phyloP scores from a whole-genome alignment of 352 stramenopile species.

The Pythium coloratum region DNA sequence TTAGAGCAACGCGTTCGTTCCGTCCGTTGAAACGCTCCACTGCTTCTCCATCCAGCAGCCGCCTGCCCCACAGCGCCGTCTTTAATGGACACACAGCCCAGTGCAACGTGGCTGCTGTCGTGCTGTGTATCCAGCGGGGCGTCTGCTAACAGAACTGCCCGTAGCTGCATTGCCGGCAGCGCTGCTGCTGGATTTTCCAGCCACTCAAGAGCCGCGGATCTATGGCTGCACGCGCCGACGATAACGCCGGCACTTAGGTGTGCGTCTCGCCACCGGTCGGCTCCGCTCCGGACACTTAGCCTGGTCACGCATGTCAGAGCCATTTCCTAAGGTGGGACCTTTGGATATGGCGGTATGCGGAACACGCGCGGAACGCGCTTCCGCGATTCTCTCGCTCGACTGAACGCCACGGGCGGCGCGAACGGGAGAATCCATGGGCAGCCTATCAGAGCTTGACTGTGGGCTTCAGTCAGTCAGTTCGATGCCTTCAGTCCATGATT shows the following conservation, averaged over 20 bases:
- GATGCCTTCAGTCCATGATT: constrained; percentile 21
- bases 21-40: neutral
- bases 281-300: constrained; percentile 3
- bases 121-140: neutral
- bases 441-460: neutral
- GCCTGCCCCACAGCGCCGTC: neutral
- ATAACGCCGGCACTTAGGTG: constrained; percentile 12
- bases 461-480: neutral
- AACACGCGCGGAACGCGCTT: constrained; percentile 25
- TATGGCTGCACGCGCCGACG: neutral
- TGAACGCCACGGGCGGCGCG: constrained; percentile 10
- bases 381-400: neutral
- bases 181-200: neutral
- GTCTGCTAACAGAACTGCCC: neutral
- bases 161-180: neutral
- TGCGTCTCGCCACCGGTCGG: neutral
- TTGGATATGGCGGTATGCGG: constrained; percentile 10
- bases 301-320: neutral
- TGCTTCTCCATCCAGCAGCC: neutral
- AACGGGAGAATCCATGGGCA: constrained; percentile 11
- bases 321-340: neutral
- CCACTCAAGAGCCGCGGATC: neutral
- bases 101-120: neutral
- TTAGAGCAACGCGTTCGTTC: neutral
- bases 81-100: neutral